Conservation (phyloP, 352 stramenopile genomes). For the Globisporangium mamillatum region DNA sequence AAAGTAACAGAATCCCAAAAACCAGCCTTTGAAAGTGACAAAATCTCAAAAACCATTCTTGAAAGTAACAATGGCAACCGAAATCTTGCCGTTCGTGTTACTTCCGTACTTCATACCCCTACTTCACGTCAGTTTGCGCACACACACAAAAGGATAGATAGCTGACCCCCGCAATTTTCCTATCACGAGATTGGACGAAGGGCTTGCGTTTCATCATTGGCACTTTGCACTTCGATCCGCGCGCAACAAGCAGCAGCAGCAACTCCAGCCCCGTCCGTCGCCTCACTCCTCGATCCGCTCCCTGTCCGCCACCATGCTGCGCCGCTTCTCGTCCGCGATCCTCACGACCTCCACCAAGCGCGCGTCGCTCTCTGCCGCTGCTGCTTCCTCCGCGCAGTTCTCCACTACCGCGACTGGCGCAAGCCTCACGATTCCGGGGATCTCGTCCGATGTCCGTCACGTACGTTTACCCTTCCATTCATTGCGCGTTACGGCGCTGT, state of each 20-base stretch:
- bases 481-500: background rate
- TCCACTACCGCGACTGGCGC: conserved; percentile 28
- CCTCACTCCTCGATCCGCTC: conserved; percentile 1
- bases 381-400: conserved; percentile 20
- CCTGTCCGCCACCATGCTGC: conserved; percentile 34
- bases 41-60: background rate
- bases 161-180: background rate
- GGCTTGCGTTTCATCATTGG: conserved; percentile 9
- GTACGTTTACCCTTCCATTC: conserved; percentile 17
- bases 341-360: conserved; percentile 10
- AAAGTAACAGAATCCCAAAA: background rate
- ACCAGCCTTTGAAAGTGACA: background rate
- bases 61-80: background rate
- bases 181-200: background rate
- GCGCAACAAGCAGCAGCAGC: conserved; percentile 14
- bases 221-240: background rate
- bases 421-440: conserved; percentile 60
- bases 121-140: conserved; percentile 13
- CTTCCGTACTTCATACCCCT: conserved; percentile 28
- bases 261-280: background rate
- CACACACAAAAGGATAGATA: background rate
- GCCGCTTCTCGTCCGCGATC: conserved; percentile 32
- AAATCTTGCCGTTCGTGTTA: background rate
- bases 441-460: conserved; percentile 63
- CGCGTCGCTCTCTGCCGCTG: conserved; percentile 3